These are phyloP conservation scores for Eimeria brunetti DNA, from an alignment of 169 alveolate genomes.

Conservation along the genomic window DNA sequence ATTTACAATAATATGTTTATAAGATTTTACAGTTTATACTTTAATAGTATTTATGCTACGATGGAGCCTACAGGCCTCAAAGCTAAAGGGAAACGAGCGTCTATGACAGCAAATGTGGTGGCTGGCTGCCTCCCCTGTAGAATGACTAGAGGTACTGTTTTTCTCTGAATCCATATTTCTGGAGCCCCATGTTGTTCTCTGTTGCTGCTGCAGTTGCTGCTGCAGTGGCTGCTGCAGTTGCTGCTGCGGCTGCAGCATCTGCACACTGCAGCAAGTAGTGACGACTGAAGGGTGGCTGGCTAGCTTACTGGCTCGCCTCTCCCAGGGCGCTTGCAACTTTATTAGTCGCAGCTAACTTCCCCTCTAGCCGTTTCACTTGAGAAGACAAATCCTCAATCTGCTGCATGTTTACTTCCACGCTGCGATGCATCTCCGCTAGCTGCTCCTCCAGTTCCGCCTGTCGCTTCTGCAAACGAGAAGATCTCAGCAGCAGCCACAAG, in stretches of 20 bases:
- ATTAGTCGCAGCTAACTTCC: conserved; percentile 33
- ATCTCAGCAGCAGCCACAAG: not conserved
- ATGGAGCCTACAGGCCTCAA: not conserved
- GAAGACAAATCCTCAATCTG: conserved; percentile 57
- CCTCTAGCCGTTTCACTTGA: conserved; percentile 41
- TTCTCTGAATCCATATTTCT: not conserved
- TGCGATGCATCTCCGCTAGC: not conserved
- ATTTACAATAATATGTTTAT: too few species aligned
- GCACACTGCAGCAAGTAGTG: not conserved
- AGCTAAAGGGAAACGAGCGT: not conserved
- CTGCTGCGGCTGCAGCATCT: not conserved
- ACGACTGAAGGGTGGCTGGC: not conserved
- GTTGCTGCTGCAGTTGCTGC: not conserved
- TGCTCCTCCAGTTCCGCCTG: conserved; percentile 31
- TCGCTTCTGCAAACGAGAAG: conserved; percentile 11
- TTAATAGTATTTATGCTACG: not conserved
- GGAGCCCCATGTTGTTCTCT: not conserved
- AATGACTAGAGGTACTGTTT: not conserved
- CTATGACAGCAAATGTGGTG: not conserved
- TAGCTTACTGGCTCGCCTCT: conserved; percentile 15
- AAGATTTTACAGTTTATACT: too few species aligned
- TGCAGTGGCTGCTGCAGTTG: not conserved
- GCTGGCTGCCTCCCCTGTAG: not conserved
- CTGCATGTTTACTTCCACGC: conserved; percentile 35
- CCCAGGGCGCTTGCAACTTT: conserved; percentile 38